phyloP scores from a whole-genome alignment of 179 eudicot genomes.

The Carnegiea gigantea region DNA sequence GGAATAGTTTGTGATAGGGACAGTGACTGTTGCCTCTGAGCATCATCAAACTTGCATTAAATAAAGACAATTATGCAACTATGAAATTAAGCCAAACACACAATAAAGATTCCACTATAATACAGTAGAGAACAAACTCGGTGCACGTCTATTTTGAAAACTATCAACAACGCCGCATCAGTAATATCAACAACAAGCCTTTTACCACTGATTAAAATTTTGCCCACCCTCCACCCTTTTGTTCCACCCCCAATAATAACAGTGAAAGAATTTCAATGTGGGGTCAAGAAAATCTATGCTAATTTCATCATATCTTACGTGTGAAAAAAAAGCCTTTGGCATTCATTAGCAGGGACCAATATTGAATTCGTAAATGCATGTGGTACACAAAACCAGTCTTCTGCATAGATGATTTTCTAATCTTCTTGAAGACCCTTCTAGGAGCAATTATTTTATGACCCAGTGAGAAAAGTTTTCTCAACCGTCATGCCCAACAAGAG shows the following conservation, averaged over 20 bases:
- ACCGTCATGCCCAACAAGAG: constrained; percentile 47
- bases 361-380: no score
- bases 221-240: constrained; percentile 2
- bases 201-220: background rate
- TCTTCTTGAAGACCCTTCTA: constrained; percentile 39
- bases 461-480: constrained; percentile 40
- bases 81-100: background rate
- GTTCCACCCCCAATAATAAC: constrained; percentile 14
- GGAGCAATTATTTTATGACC: background rate
- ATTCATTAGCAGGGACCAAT: background rate
- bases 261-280: background rate
- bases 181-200: background rate
- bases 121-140: background rate
- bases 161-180: background rate
- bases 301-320: constrained; percentile 32
- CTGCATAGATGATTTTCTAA: background rate
- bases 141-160: background rate
- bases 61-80: background rate
- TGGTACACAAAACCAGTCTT: background rate
- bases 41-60: background rate
- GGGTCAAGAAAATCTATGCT: constrained; percentile 31
- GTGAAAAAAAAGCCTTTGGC: constrained; percentile 11
- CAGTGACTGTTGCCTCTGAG: background rate
- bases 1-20: background rate
- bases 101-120: background rate